Evolutionary conservation across 2,329 filamentous ascomycete genomes (phyloP).

Genomic region (Colletotrichum lentis): DNA sequence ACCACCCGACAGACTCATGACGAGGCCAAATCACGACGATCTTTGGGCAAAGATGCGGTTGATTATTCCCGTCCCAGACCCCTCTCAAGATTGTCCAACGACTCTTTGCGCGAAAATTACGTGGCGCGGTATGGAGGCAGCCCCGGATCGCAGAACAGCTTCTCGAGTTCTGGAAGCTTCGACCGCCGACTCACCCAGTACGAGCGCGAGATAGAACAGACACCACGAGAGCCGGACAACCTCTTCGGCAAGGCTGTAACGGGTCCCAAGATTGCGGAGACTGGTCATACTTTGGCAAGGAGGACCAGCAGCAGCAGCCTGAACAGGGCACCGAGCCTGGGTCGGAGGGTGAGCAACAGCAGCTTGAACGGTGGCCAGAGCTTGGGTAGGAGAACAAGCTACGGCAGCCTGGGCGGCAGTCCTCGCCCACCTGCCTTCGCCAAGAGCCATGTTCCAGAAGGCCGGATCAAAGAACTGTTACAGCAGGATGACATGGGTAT

Average conservation of each 20-base stretch:
- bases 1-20: constrained; percentile 47
- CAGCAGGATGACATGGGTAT: constrained; percentile 38
- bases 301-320: constrained; percentile 50
- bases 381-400: constrained; percentile 35
- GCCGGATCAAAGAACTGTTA: constrained; percentile 40
- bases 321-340: constrained; percentile 38
- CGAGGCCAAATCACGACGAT: constrained; percentile 45
- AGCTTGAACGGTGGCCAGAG: constrained; percentile 34
- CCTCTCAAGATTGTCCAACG: constrained; percentile 39
- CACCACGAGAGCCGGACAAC: constrained; percentile 43
- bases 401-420: constrained; percentile 37
- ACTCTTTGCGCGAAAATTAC: constrained; percentile 40
- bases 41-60: constrained; percentile 45
- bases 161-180: constrained; percentile 37
- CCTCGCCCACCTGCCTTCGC: constrained; percentile 34
- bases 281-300: constrained; percentile 45
- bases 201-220: constrained; percentile 34
- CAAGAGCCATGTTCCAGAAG: constrained; percentile 38
- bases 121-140: constrained; percentile 37
- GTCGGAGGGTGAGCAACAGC: constrained; percentile 36
- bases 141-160: constrained; percentile 34
- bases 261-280: constrained; percentile 49
- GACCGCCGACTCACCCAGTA: constrained; percentile 28
- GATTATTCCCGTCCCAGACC: constrained; percentile 43
- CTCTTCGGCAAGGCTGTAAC: constrained; percentile 49